A percentile compares a stretch with the other conserved stretches of the same genome.
Evolutionary conservation across 805 yeast genomes (phyloP).

Genomic region (Metschnikowia lachancei): DNA sequence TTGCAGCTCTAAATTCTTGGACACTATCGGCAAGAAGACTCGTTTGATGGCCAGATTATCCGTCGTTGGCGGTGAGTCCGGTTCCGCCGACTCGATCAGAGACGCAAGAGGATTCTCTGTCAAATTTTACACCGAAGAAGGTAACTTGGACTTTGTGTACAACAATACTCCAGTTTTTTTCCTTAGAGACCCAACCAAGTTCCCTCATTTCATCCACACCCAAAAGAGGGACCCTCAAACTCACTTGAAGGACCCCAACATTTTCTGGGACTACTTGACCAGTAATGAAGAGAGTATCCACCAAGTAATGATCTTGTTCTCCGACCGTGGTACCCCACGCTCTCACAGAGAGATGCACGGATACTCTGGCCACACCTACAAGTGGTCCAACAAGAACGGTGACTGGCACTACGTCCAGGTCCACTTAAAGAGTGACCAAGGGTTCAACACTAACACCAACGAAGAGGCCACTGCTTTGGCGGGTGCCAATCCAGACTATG

Average conservation of each 20-base stretch:
- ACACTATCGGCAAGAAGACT: slow-evolving; percentile 32
- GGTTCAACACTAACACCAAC: slow-evolving; percentile 48
- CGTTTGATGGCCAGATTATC: slow-evolving; percentile 67
- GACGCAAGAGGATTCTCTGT: slow-evolving; percentile 86
- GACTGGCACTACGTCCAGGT: slow-evolving; percentile 79
- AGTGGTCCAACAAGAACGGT: slow-evolving; percentile 73
- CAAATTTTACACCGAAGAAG: slow-evolving; percentile 80
- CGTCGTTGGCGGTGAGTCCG: slow-evolving; percentile 83
- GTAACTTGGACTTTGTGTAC: slow-evolving; percentile 80
- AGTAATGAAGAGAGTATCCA: slow-evolving; percentile 72
- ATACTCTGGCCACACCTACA: slow-evolving; percentile 80
- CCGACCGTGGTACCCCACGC: slow-evolving; percentile 82
- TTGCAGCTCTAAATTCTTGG: slow-evolving; percentile 26
- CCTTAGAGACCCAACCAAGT: slow-evolving; percentile 80
- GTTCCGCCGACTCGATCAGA: slow-evolving; percentile 79
- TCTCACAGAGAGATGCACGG: slow-evolving; percentile 78
- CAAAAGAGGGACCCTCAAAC: slow-evolving; percentile 84
- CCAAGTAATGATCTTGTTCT: slow-evolving; percentile 69
- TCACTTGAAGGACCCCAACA: slow-evolving; percentile 72
- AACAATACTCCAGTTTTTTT: slow-evolving; percentile 86
- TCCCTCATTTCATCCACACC: slow-evolving; percentile 85
- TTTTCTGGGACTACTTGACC: slow-evolving; percentile 82
- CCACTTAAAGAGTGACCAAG: slow-evolving; percentile 68
- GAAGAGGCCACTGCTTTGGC: slow-evolving; percentile 68
- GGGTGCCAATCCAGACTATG: slow-evolving; percentile 80